Conservation (phyloP, 2,329 filamentous ascomycete genomes). For the Huntiella moniliformis region DNA sequence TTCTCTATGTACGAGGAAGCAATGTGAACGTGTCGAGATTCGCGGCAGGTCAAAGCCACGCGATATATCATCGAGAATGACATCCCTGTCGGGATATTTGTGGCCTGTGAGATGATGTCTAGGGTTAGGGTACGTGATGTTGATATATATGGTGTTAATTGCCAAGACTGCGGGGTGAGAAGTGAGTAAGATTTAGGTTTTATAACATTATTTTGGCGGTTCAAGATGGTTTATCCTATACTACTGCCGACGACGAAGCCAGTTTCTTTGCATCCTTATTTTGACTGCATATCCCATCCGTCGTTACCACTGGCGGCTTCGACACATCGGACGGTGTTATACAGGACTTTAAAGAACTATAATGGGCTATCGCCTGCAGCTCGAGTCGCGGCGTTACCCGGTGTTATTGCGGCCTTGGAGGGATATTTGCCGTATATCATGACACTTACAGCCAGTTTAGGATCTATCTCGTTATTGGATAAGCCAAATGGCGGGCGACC, state of each 20-base stretch:
- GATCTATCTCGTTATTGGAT: no score
- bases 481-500: neutral
- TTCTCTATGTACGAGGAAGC: no score
- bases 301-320: conserved; percentile 70
- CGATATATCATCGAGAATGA: no score
- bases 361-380: conserved; percentile 62
- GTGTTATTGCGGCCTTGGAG: conserved; percentile 49
- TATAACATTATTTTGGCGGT: conserved; percentile 14
- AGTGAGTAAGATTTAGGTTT: no score
- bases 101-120: no score
- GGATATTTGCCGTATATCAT: conserved; percentile 72
- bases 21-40: no score
- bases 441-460: conserved; percentile 54
- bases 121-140: no score
- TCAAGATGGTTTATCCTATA: conserved; percentile 72
- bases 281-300: conserved; percentile 67
- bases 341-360: conserved; percentile 70
- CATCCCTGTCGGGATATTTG: no score
- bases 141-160: no score
- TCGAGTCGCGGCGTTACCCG: conserved; percentile 50
- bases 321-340: conserved; percentile 65
- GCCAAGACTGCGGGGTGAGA: no score
- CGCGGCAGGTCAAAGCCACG: no score
- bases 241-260: conserved; percentile 74
- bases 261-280: conserved; percentile 60